These are phyloP conservation scores for Cucurbita ficifolia DNA, from an alignment of 306 rosid genomes.

Conservation along the genomic window DNA sequence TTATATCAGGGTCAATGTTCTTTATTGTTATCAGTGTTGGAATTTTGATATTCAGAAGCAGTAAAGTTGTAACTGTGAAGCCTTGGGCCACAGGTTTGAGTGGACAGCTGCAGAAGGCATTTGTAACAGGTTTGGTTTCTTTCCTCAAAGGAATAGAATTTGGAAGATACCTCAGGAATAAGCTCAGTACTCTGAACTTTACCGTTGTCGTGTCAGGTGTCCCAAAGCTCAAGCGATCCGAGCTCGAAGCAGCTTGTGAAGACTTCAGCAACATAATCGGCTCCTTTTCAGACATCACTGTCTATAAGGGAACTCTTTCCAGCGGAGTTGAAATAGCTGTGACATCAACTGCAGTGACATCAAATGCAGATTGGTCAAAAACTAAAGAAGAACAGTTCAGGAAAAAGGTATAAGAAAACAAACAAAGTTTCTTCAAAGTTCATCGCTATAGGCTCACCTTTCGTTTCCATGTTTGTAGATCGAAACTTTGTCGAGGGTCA, in stretches of 20 bases:
- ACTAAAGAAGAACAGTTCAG: slow-evolving; percentile 49
- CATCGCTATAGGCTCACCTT: not conserved
- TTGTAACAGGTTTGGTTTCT: slow-evolving; percentile 43
- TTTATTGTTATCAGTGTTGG: slow-evolving; percentile 24
- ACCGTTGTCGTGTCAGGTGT: slow-evolving; percentile 36
- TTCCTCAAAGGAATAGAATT: not conserved
- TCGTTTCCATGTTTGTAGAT: slow-evolving; percentile 28
- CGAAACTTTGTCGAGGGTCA: slow-evolving; percentile 54
- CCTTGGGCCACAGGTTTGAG: slow-evolving; percentile 96
- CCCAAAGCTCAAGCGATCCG: slow-evolving; percentile 65
- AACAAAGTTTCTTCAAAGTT: not conserved
- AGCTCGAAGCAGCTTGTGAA: slow-evolving; percentile 77
- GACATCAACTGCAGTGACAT: slow-evolving; percentile 32
- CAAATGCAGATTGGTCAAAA: slow-evolving; percentile 56
- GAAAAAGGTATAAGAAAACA: slow-evolving; percentile 36
- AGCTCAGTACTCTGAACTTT: not conserved
- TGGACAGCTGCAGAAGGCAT: slow-evolving; percentile 91
- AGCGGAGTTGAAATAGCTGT: slow-evolving; percentile 96
- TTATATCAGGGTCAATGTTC: slow-evolving; percentile 36
- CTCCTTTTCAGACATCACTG: slow-evolving; percentile 33
- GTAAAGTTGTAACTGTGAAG: slow-evolving; percentile 56
- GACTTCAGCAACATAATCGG: slow-evolving; percentile 89
- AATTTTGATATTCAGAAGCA: slow-evolving; percentile 35
- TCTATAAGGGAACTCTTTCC: slow-evolving; percentile 86
- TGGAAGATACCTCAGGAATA: not conserved